These are phyloP conservation scores for Aspergillus panamensis DNA, from an alignment of 495 filamentous ascomycete genomes.

Conservation along the genomic window DNA sequence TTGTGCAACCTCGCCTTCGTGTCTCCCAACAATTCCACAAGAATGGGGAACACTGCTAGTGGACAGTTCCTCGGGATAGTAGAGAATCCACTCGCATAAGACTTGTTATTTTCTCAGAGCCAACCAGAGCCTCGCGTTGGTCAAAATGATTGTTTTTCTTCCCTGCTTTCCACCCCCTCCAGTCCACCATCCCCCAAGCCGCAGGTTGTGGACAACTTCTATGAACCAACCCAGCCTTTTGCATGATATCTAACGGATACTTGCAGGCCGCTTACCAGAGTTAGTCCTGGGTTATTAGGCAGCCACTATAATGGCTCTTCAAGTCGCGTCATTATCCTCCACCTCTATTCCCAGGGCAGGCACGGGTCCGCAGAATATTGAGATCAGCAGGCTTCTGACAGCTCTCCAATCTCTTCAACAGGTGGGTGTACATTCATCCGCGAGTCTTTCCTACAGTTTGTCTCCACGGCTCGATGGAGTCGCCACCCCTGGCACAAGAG, in stretches of 20 bases:
- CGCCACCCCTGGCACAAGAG: not conserved
- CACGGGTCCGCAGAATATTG: not conserved
- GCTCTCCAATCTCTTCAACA: too few species aligned
- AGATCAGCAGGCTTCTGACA: too few species aligned
- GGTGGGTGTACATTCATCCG: too few species aligned
- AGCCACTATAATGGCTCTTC: slow-evolving; percentile 14
- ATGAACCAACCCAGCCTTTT: slow-evolving; percentile 9
- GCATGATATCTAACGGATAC: slow-evolving; percentile 25
- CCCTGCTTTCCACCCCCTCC: not conserved
- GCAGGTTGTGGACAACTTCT: slow-evolving; percentile 5
- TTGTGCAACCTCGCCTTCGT: slow-evolving; percentile 12
- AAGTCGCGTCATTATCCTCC: not conserved
- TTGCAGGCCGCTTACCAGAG: slow-evolving; percentile 19
- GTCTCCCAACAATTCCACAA: not conserved
- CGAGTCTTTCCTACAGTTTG: too few species aligned
- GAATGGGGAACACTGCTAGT: not conserved
- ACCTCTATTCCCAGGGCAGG: not conserved
- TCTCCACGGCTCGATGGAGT: not conserved
- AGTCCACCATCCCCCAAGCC: not conserved
- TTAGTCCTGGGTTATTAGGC: slow-evolving; percentile 15
- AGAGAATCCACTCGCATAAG: not conserved
- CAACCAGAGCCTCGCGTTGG: not conserved
- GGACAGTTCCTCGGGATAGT: not conserved
- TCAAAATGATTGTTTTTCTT: not conserved
- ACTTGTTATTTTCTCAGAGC: not conserved